Evolutionary conservation across 2,329 filamentous ascomycete genomes (phyloP).

Genomic region (Arthrobotrys megalospora): DNA sequence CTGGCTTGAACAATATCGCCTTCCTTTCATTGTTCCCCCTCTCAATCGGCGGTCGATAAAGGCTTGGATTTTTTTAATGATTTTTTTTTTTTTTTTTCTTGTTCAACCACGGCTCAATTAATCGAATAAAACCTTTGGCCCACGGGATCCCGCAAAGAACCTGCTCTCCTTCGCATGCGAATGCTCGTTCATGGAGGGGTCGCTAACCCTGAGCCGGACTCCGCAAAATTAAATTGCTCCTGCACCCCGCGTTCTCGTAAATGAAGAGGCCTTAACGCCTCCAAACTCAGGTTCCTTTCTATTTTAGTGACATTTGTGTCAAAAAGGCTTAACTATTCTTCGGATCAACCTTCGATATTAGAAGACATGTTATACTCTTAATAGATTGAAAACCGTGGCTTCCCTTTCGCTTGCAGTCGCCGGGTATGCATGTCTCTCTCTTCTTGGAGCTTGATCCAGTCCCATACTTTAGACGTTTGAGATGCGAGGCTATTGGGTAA

Average conservation of each 20-base stretch:
- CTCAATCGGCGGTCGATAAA: constrained; percentile 1
- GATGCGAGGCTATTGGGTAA: constrained; percentile 1
- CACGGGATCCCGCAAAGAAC: constrained; percentile 8
- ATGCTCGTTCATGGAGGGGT: constrained; percentile 17
- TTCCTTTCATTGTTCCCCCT: constrained; percentile 20
- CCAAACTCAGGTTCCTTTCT: constrained; percentile 11
- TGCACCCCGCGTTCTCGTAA: constrained; percentile 34
- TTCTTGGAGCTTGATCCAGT: constrained; percentile 17
- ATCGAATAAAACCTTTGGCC: constrained; percentile 3
- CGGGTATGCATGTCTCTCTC: constrained; percentile 27
- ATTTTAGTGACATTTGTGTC: constrained; percentile 31
- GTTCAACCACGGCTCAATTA: constrained; percentile 38
- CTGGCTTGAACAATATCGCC: constrained; percentile 1
- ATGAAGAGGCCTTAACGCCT: not conserved
- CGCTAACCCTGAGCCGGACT: constrained; percentile 18
- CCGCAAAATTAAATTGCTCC: constrained; percentile 20
- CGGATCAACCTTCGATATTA: constrained; percentile 10
- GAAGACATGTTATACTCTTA: not conserved
- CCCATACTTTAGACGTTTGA: constrained; percentile 15
- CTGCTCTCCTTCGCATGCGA: constrained; percentile 39
- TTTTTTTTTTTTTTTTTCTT: constrained; percentile 4
- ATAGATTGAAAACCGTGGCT: constrained; percentile 11
- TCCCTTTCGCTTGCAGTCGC: constrained; percentile 11
- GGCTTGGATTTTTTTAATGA: not conserved
- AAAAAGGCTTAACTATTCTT: constrained; percentile 9